Conservation (phyloP, 192 early-diverging fungal species). For the Glomus cerebriforme region DNA sequence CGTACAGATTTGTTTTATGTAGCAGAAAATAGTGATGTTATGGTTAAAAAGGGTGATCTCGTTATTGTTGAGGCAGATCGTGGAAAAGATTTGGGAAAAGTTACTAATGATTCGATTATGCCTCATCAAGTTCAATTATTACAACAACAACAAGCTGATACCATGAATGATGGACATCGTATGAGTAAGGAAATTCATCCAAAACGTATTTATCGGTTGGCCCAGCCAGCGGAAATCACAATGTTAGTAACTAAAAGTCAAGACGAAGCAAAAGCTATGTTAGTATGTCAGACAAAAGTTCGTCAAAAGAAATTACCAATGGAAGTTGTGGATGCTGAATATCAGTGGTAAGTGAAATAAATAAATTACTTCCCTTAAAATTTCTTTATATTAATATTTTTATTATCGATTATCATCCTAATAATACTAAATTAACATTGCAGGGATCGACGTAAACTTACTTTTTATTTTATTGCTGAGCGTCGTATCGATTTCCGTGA, state of each 20-base stretch:
- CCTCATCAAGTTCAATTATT: conserved; percentile 50
- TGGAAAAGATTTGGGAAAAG: conserved; percentile 89
- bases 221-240: conserved; percentile 77
- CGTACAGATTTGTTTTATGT: conserved; percentile 83
- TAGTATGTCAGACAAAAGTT: conserved; percentile 87
- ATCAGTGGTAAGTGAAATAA: conserved; percentile 84
- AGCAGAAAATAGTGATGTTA: conserved; percentile 46
- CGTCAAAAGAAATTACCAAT: conserved; percentile 89
- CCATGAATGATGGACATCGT: conserved; percentile 48
- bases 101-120: conserved; percentile 72
- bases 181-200: conserved; percentile 78
- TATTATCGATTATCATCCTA: neutral
- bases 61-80: conserved; percentile 91
- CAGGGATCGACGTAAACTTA: conserved; percentile 94
- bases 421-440: neutral
- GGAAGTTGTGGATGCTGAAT: conserved; percentile 97
- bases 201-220: conserved; percentile 87
- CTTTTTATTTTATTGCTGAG: conserved; percentile 94
- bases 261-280: conserved; percentile 89
- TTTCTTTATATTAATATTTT: neutral
- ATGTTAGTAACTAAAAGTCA: conserved; percentile 78
- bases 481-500: conserved; percentile 95
- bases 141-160: conserved; percentile 47
- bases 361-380: neutral
- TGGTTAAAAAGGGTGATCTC: conserved; percentile 67